Evolutionary conservation across 257 asterid species (phyloP), one percentile per base, ranked within the genome.

Genomic region (Rehmannia glutinosa): DNA sequence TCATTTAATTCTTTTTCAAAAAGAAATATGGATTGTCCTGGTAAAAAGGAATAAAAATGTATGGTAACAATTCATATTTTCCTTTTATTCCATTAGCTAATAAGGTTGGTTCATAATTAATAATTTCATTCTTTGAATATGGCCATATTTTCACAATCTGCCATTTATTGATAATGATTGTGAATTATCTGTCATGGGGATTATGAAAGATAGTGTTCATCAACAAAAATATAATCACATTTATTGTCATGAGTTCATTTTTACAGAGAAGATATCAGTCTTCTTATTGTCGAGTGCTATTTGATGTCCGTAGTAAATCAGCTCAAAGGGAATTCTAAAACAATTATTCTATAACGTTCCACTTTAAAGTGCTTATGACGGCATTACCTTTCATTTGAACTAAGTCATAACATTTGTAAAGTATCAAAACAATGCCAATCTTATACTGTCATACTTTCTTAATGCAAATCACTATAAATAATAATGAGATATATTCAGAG

Each of bases 81-180:
- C 73, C 71, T 43, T 56, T 36, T 63, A 36, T 72, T 69, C 36
- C 39, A 56, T 65, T 28, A 35, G 77, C 70, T 20, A 62, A 66
- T 62, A 62, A 64, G 75, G 73, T 27, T 43, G 65, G 57, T 20
- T 51, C 8, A 35, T 51, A 68, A 58, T 75, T 27, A 33, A 38
- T 24, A 23, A 19, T 24, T 68, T 16, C 25, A 66, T 60, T 51
- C 54, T 49, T 57, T 58, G 60, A 28, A 77, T 68, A 55, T 47
- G 58, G 25, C 47, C 70, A 39, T 68, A 20, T 25, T 50, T 58
- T 42, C 67, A 69, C 16, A 64, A 70, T 66, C 72, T 66, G 61
- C 4, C 75, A 55, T 60, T 70, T 32, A 61, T 65, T 46, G 19
- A 70, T 70, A 69, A 70, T 42, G 74, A 59, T 64, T 63, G 65